Base-by-base conservation (phyloP, 306 rosid genomes). In the Ormosia emarginata region DNA sequence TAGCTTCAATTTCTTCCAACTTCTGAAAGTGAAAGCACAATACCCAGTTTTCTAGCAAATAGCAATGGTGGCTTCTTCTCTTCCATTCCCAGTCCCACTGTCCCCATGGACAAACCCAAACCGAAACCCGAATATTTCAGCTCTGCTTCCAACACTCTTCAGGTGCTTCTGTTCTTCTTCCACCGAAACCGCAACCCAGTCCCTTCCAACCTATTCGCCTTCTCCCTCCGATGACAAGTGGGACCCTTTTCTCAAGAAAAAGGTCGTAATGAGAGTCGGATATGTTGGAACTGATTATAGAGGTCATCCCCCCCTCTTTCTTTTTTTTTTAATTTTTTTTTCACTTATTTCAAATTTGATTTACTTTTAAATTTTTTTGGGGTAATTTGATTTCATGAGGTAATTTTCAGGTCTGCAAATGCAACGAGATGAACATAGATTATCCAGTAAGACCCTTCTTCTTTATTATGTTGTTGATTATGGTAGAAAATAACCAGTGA, bases 361-460 rank as follows among this genome's bases (percentile, higher is more conserved):
- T 71, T 41, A 0, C 24, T 8, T 15, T 62, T 32, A 3, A 5
- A 66, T 10, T 2, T 29, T 29, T 13, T 71, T 15, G 0, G 2
- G 9, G 15, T 62, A 40, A 68, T 69, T 75, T 67, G 52, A 77
- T 30, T 70, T 74, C 2, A 0, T 37, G 11, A 4, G 0, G 12
- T 70, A 56, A 0, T 74, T 78, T 55, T 9, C 56, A 87, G 98
- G 98, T 57, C 84, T 95, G 65, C 98, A 95, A 84, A 90, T 86
- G 83, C 98, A 95, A 85, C 90, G 90, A 41, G 90, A 95, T 74
- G 90, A 94, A 36, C 88, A 85, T 9, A 63, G 78, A 10, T 62
- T 91, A 63, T 87, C 97, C 49, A 93, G 97, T 94, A 82, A 89
- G 84, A 59, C 39, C 55, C 18, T 75, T 61, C 30, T 78, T 66